Conservation (phyloP, 768 basidiomycete species). For the Suillus paluster region DNA sequence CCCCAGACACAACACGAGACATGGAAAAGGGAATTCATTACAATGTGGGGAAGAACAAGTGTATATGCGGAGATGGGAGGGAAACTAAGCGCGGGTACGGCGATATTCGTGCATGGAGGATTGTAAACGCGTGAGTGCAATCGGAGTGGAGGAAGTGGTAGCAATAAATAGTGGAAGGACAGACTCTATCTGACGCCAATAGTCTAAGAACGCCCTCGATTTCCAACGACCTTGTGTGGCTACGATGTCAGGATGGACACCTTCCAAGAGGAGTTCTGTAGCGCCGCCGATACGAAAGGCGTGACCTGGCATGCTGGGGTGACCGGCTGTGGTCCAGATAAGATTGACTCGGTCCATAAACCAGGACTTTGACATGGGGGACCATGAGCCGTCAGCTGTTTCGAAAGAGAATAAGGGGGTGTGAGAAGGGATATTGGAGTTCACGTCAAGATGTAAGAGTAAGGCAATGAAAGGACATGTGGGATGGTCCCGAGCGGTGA, state of each 20-base stretch:
- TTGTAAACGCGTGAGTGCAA: no score
- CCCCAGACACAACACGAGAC: neutral
- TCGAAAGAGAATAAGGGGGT: constrained; percentile 9
- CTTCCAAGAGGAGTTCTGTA: constrained; percentile 33
- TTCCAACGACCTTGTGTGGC: constrained; percentile 35
- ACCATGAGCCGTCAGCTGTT: neutral
- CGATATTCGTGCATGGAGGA: no score
- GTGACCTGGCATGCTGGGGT: constrained; percentile 23
- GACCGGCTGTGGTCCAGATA: neutral
- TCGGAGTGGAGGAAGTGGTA: no score
- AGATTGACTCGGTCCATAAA: neutral
- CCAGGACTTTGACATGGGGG: neutral
- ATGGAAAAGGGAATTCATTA: no score
- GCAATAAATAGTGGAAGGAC: constrained; percentile 22
- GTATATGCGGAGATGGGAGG: no score
- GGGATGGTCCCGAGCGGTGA: no score
- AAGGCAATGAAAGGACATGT: no score
- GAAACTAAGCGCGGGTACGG: no score
- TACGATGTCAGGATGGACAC: constrained; percentile 37
- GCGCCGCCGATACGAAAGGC: constrained; percentile 32
- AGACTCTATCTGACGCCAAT: constrained; percentile 30
- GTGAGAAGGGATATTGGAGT: constrained; percentile 14
- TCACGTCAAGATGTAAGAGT: constrained; percentile 20
- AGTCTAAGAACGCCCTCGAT: constrained; percentile 31
- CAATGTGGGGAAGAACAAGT: no score